Evolutionary conservation across 176 grass and related monocot genomes (phyloP), one percentile per base, ranked within the genome.

Genomic region (Saccharum officinarum): DNA sequence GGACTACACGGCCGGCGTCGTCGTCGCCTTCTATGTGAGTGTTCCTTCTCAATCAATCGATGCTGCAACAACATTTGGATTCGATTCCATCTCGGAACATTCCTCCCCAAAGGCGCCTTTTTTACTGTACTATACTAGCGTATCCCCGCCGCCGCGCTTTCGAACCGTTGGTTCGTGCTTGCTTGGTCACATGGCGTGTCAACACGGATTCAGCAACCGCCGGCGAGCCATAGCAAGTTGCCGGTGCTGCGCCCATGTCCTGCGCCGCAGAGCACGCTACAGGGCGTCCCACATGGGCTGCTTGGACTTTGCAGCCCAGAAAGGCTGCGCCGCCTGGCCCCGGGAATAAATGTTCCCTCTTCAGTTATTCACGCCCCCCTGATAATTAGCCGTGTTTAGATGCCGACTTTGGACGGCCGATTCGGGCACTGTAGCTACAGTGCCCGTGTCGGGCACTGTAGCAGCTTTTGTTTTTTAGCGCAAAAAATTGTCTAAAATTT

Each of bases 1-100:
- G 78, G 89, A 87, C 30, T 91, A 97, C 82, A 90, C 94, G 57
- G 94, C 94, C 30, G 94, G 94, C 18, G 82, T 97, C 84, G 94
- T 97, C 57, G 94, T 94, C 50, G 94, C 94, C 67, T 97, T 97
- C 90, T 97, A 97, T 25, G 94, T 97, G 33, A 93, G 94, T 81
- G 14, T 16, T 54, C 67, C 12, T 30, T 49, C 25, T 65, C 62
- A 3, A 78, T 61, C 8, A 1, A 70, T 75, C 22, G 25, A 52
- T 5, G n/a, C 75, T 10, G n/a, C n/a, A n/a, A 28, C 44, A 55
- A 55, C 36, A 26, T 70, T 36, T 50, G n/a, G 23, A 26, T 25
- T 57, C 10, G 8, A 37, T 41, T 66, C 34, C 38, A 16, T 15
- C 61, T 1, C 3, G 4, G 34, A 86, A 60, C 88, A 30, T 79